These are phyloP conservation scores for Epichloe glyceriae DNA, from an alignment of 2,329 filamentous ascomycete species.

Conservation along the genomic window DNA sequence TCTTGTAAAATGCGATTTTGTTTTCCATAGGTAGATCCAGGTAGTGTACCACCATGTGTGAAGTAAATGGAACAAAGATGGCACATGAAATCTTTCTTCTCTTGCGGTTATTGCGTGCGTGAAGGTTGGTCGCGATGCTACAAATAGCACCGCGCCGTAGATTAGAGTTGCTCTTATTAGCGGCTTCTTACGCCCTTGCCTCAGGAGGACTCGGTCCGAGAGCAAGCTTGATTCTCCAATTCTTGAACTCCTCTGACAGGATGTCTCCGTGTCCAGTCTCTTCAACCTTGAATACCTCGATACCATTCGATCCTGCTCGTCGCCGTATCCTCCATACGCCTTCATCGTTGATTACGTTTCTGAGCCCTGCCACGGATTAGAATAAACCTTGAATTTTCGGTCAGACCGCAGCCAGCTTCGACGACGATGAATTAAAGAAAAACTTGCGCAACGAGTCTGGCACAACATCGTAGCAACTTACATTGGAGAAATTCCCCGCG, in stretches of 20 bases:
- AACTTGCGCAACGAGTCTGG: background rate
- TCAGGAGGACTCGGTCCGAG: conserved; percentile 16
- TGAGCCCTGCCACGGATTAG: conserved; percentile 37
- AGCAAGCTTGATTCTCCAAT: conserved; percentile 52
- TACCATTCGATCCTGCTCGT: conserved; percentile 43
- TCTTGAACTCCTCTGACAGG: conserved; percentile 62
- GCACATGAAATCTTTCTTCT: background rate
- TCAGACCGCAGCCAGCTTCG: background rate
- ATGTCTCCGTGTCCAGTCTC: conserved; percentile 66
- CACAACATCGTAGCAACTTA: conserved; percentile 26
- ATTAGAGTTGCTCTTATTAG: background rate
- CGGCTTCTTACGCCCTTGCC: background rate
- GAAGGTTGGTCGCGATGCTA: background rate
- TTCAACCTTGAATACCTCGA: conserved; percentile 64
- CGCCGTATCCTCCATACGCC: conserved; percentile 75
- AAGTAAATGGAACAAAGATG: conserved; percentile 2
- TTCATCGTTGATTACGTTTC: conserved; percentile 49
- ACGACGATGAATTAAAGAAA: conserved; percentile 1
- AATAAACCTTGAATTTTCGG: background rate
- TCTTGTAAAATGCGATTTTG: background rate
- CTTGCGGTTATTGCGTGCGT: background rate
- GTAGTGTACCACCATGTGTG: conserved; percentile 9
- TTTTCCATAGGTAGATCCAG: conserved; percentile 8
- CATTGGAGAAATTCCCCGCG: conserved; percentile 63
- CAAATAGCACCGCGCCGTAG: background rate